Conservation (phyloP, 768 basidiomycete species). For the Collybia sordida region DNA sequence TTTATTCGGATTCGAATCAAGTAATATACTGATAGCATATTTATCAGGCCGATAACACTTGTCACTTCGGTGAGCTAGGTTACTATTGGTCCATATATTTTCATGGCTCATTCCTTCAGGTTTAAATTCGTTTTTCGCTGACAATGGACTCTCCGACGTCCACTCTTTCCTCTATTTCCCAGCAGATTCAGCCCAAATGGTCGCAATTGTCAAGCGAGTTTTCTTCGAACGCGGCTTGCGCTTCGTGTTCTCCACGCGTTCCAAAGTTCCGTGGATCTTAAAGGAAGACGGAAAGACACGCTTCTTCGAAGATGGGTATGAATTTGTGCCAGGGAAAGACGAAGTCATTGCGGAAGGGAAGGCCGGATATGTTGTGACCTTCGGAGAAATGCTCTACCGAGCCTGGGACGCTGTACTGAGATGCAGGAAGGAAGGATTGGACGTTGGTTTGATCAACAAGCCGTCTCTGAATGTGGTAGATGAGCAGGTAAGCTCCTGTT, state of each 20-base stretch:
- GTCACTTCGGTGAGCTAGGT: conserved; percentile 35
- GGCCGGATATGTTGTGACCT: conserved; percentile 81
- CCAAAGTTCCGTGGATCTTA: conserved; percentile 87
- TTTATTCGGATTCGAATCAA: background rate
- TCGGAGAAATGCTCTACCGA: conserved; percentile 86
- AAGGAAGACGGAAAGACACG: conserved; percentile 62
- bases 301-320: conserved; percentile 48
- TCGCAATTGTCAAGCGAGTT: conserved; percentile 69
- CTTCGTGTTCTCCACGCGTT: conserved; percentile 87
- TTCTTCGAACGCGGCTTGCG: conserved; percentile 84
- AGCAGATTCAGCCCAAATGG: conserved; percentile 81
- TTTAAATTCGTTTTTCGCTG: conserved; percentile 84
- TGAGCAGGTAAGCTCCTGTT: conserved; percentile 52
- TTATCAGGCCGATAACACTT: conserved; percentile 45
- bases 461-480: conserved; percentile 81
- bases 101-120: conserved; percentile 57
- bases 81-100: conserved; percentile 14
- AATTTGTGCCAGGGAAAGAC: conserved; percentile 1
- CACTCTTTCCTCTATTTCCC: conserved; percentile 87
- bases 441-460: conserved; percentile 89
- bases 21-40: conserved; percentile 8
- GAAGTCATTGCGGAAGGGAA: conserved; percentile 51
- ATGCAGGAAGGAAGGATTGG: conserved; percentile 66
- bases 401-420: conserved; percentile 81
- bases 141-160: conserved; percentile 82